Base-by-base conservation (phyloP, 1,284 basidiomycete genomes). In the Pseudozyma thailandica region DNA sequence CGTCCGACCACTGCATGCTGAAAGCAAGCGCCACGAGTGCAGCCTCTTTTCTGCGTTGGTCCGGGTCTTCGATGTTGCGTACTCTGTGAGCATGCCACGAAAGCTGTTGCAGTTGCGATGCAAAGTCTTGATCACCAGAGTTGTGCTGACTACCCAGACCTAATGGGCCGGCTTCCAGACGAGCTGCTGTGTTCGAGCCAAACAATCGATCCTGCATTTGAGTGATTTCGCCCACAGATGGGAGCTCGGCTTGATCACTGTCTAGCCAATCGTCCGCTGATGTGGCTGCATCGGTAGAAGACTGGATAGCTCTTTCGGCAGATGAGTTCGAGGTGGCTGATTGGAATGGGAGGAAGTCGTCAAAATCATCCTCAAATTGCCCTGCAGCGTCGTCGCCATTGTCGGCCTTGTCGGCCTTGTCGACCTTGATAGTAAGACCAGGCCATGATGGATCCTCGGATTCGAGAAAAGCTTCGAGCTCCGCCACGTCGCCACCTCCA, bases 391-490 rank as follows among this genome's bases (percentile, higher is more conserved):
- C 38, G n/a, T 6, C 27, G 5, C 12, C 25, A 18, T 38, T 42
- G 15, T 23, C 21, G 8, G 21, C 7, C 13, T 50, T 27, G 4
- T 6, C 13, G 9, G 41, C 12, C n/a, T n/a, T n/a, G n/a, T n/a
- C n/a, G n/a, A n/a, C n/a, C n/a, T n/a, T n/a, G 41, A 31, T 28
- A 13, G 3, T 30, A 13, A 26, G 15, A 9, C 42, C 48, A 10
- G 72, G 72, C 72, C 72, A 74, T 2, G 58, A 60, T 1, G 72
- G 72, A 46, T 74, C 72, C 48, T 71, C 31, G 5, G 59, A 59
- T 15, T 71, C 57, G 15, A 74, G 55, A 20, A 74, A 74, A 3
- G 55, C 72, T 59, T 74, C 72, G 16, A 74, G 57, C 30, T 71
- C 49, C 7, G 61, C 63, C 13, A 72, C 26, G 12, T 65, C 68